Conservation (phyloP, 331 rosid genomes). For the Dryas integrifolia region DNA sequence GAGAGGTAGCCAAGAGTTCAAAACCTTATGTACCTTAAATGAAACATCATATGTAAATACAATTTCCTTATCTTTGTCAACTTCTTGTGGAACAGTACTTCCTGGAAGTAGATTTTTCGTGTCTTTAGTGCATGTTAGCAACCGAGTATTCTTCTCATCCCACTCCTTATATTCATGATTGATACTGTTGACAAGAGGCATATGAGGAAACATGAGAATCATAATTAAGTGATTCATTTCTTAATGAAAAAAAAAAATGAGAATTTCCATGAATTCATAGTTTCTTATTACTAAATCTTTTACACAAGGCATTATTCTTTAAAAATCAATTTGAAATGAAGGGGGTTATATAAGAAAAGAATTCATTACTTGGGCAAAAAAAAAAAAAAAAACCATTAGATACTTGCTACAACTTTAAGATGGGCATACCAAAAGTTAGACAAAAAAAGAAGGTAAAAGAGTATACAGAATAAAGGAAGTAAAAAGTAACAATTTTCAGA, state of each 20-base stretch:
- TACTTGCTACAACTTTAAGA: background rate
- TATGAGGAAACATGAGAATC: conserved; percentile 16
- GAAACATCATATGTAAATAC: conserved; percentile 95
- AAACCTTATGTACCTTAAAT: conserved; percentile 57
- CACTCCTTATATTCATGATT: conserved; percentile 93
- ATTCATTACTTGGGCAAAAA: background rate
- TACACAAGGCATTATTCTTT: background rate
- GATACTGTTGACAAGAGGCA: conserved; percentile 53
- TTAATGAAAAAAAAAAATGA: conserved; percentile 18
- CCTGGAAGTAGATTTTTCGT: conserved; percentile 79
- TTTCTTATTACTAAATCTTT: background rate
- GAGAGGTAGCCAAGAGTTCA: conserved; percentile 12
- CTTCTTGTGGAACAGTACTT: conserved; percentile 90
- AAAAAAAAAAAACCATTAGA: background rate
- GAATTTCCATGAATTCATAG: background rate
- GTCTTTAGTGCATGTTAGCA: conserved; percentile 88
- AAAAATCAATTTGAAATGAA: background rate
- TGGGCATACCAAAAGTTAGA: background rate
- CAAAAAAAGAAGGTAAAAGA: too few species aligned
- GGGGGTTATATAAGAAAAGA: background rate
- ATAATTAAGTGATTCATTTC: conserved; percentile 18
- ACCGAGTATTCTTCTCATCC: conserved; percentile 87
- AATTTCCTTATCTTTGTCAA: conserved; percentile 66
- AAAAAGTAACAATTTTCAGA: background rate
- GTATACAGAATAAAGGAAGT: background rate